Evolutionary conservation across 2,329 filamentous ascomycete genomes (phyloP).

Genomic region (Pyrenophora graminea): DNA sequence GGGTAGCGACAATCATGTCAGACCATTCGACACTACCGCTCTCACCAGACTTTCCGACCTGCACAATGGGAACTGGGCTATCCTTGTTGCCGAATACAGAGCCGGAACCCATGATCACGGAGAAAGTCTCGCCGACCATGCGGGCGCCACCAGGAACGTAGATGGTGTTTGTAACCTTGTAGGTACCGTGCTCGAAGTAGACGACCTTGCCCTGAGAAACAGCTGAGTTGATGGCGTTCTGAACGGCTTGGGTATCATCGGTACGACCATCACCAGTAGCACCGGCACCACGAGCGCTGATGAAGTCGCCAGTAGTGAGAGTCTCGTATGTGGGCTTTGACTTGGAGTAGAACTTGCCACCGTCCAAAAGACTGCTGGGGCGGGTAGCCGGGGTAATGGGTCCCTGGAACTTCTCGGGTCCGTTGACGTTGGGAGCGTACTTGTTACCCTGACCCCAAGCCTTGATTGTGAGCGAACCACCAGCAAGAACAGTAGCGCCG

Average conservation of each 20-base stretch:
- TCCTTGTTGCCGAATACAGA: slow-evolving; percentile 52
- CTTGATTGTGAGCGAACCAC: slow-evolving; percentile 40
- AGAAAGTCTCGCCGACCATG: slow-evolving; percentile 85
- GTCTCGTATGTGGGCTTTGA: slow-evolving; percentile 56
- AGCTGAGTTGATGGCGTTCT: slow-evolving; percentile 70
- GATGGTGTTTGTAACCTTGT: slow-evolving; percentile 61
- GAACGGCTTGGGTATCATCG: slow-evolving; percentile 82
- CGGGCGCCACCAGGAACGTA: slow-evolving; percentile 70
- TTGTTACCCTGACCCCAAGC: slow-evolving; percentile 45
- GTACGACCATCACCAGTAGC: slow-evolving; percentile 79
- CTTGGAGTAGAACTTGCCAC: slow-evolving; percentile 55
- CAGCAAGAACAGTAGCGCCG: slow-evolving; percentile 35
- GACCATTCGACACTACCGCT: slow-evolving; percentile 70
- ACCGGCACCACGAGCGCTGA: slow-evolving; percentile 52
- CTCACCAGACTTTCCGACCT: slow-evolving; percentile 69
- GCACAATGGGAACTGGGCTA: slow-evolving; percentile 67
- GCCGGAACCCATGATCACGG: slow-evolving; percentile 80
- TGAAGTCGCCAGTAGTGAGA: slow-evolving; percentile 65
- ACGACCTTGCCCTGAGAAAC: slow-evolving; percentile 59
- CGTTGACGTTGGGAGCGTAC: slow-evolving; percentile 46
- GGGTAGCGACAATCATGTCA: slow-evolving; percentile 73
- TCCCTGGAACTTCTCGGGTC: slow-evolving; percentile 54
- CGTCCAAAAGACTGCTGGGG: slow-evolving; percentile 54
- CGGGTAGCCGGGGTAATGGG: slow-evolving; percentile 52
- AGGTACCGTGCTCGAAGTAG: slow-evolving; percentile 64